Percentiles rank a stretch among this genome's conserved stretches.
Evolutionary conservation across 495 filamentous ascomycete species (phyloP).

Genomic region (Lasiosphaeria miniovina): DNA sequence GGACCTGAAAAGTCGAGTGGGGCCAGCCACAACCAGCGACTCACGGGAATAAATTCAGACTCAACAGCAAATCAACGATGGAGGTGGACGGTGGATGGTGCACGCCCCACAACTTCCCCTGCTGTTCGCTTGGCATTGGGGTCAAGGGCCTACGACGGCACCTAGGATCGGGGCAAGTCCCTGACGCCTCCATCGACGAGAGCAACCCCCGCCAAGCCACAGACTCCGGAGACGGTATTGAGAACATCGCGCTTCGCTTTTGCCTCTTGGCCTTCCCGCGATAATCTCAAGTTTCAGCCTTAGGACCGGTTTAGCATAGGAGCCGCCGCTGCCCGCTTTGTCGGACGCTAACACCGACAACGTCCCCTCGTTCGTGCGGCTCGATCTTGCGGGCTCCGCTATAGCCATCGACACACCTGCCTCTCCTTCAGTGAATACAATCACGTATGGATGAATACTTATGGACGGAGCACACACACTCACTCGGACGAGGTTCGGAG

Average conservation of each 20-base stretch:
- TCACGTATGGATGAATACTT: too few relatives aligned
- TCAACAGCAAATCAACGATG: background rate
- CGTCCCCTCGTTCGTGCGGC: background rate
- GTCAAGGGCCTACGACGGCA: slow-evolving; percentile 24
- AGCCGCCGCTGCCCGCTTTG: background rate
- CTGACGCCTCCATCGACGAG: slow-evolving; percentile 21
- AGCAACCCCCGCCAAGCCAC: slow-evolving; percentile 5
- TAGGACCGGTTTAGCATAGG: background rate
- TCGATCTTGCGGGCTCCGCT: background rate
- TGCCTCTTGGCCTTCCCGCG: slow-evolving; percentile 8
- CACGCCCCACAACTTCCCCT: slow-evolving; percentile 13
- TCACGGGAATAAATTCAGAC: slow-evolving; percentile 3
- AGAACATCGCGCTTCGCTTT: slow-evolving; percentile 2
- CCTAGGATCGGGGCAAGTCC: slow-evolving; percentile 13
- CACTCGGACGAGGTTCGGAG: too few relatives aligned
- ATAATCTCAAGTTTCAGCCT: slow-evolving; percentile 16
- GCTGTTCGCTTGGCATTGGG: slow-evolving; percentile 3
- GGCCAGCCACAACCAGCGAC: background rate
- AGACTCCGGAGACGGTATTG: slow-evolving; percentile 5
- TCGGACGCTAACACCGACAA: background rate
- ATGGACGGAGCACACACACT: too few relatives aligned
- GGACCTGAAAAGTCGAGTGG: too few relatives aligned
- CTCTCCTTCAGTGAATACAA: background rate
- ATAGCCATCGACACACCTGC: background rate
- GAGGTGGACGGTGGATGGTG: background rate